Percentiles rank a stretch among this genome's conserved stretches.
Conservation (phyloP, 106 monocot species). For the Dendrobium catenatum region DNA sequence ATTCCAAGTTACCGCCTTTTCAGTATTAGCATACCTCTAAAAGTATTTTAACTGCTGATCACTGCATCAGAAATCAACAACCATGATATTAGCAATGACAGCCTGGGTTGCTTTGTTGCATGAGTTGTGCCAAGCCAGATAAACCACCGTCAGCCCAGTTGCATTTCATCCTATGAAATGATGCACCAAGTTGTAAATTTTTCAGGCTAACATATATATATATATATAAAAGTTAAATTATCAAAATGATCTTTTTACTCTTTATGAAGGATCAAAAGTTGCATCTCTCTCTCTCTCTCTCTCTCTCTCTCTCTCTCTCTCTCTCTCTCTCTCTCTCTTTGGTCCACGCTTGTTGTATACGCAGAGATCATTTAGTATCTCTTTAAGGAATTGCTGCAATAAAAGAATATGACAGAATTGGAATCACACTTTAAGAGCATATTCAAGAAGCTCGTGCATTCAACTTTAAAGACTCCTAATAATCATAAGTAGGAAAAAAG, state of each 20-base stretch:
- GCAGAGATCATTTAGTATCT: slow-evolving; percentile 92
- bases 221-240: no score
- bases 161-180: slow-evolving; percentile 8
- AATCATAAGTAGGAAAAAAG: no score
- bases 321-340: slow-evolving; percentile 9
- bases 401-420: background rate
- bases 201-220: background rate
- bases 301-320: no score
- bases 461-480: no score
- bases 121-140: background rate
- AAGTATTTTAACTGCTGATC: background rate
- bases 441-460: background rate
- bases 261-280: no score
- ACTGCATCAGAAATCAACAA: background rate
- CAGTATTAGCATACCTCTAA: background rate
- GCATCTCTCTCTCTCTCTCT: no score
- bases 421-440: background rate
- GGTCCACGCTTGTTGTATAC: slow-evolving; percentile 98
- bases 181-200: background rate
- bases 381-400: slow-evolving; percentile 93
- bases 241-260: no score
- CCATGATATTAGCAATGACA: background rate
- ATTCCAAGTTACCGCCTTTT: background rate
- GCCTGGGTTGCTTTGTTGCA: no score
- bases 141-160: background rate